These are phyloP conservation scores for Globisporangium abappressorium DNA, from an alignment of 352 stramenopile genomes.

Conservation along the genomic window DNA sequence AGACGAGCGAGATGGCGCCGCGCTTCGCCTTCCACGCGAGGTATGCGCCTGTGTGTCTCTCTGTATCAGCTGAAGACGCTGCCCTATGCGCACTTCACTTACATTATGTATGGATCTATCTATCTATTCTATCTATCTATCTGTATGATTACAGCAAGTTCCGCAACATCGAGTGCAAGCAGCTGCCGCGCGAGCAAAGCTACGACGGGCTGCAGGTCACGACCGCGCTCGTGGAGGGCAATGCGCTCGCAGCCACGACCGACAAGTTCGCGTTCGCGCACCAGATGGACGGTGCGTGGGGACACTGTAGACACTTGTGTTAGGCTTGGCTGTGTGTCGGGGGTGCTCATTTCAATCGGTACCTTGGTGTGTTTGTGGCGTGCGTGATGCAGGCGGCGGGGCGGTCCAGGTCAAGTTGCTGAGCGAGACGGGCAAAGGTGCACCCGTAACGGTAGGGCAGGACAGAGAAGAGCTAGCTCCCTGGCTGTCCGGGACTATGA, in stretches of 20 bases:
- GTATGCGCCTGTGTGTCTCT: slow-evolving; percentile 9
- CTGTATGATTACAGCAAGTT: slow-evolving; percentile 51
- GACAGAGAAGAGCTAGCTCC: not conserved
- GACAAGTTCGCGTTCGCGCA: slow-evolving; percentile 63
- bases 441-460: slow-evolving; percentile 20
- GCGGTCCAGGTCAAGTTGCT: slow-evolving; percentile 62
- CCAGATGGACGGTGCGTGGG: slow-evolving; percentile 43
- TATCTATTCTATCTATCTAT: not conserved
- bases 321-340: not conserved
- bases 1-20: slow-evolving; percentile 30
- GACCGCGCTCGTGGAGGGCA: slow-evolving; percentile 39
- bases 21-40: slow-evolving; percentile 51
- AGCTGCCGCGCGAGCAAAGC: slow-evolving; percentile 41
- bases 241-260: slow-evolving; percentile 35
- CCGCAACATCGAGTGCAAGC: slow-evolving; percentile 70
- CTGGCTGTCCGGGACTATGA: not conserved
- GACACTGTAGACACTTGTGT: not conserved
- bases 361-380: too few species aligned
- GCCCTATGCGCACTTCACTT: not conserved
- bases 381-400: slow-evolving; percentile 31
- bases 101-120: not conserved
- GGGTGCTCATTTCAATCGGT: not conserved
- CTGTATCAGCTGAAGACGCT: not conserved
- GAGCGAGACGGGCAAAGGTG: slow-evolving; percentile 39
- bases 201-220: slow-evolving; percentile 73